Evolutionary conservation across 768 basidiomycete species (phyloP).

Genomic region (Psilocybe subaeruginosa): DNA sequence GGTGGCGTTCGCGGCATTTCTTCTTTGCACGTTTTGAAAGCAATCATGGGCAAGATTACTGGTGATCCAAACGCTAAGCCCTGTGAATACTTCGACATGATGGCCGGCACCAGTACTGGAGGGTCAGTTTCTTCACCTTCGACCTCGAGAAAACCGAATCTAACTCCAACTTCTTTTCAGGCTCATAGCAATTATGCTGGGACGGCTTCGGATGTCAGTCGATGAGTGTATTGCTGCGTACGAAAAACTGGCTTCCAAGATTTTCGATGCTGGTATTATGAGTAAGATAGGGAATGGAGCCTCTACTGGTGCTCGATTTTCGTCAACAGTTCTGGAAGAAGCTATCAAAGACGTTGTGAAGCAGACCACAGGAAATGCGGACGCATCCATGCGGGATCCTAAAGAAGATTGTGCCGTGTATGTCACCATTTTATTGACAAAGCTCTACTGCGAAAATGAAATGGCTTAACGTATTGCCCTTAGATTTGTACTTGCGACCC

Average conservation of each 20-base stretch:
- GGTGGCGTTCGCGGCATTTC: slow-evolving; percentile 40
- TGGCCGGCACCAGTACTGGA: slow-evolving; percentile 37
- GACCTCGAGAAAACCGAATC: background rate
- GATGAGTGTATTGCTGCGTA: slow-evolving; percentile 34
- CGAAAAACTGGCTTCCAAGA: background rate
- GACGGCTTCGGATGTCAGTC: slow-evolving; percentile 37
- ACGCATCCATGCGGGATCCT: too few species aligned
- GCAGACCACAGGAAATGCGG: too few species aligned
- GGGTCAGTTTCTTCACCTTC: slow-evolving; percentile 23
- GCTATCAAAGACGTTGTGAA: too few species aligned
- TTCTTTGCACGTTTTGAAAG: slow-evolving; percentile 30
- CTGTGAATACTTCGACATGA: slow-evolving; percentile 38
- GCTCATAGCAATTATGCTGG: slow-evolving; percentile 40
- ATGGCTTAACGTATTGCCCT: too few species aligned
- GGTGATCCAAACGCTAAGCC: slow-evolving; percentile 26
- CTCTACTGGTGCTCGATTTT: too few species aligned
- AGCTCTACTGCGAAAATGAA: too few species aligned
- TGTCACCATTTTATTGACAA: too few species aligned
- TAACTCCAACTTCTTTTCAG: slow-evolving; percentile 8
- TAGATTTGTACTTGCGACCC: too few species aligned
- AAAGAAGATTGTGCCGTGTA: too few species aligned
- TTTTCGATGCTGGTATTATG: too few species aligned
- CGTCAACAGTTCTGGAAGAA: too few species aligned
- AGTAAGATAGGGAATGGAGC: too few species aligned
- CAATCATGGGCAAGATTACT: slow-evolving; percentile 30